A percentile compares a stretch with the other conserved stretches of the same genome.
Conservation (phyloP, 768 basidiomycete species). For the Amanita rubescens region DNA sequence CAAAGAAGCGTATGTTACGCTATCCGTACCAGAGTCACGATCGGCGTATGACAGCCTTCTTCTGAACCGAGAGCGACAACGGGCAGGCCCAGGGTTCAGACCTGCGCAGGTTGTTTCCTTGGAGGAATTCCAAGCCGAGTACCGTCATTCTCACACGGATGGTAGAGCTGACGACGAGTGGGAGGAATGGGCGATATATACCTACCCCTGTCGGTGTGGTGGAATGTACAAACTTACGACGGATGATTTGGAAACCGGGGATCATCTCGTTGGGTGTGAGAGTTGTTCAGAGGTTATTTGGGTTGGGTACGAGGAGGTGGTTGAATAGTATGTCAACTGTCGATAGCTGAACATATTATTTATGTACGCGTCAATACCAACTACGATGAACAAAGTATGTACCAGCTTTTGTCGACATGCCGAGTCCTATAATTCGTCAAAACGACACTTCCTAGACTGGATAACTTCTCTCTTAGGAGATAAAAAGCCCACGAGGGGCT, state of each 20-base stretch:
- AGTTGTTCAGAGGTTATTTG: slow-evolving; percentile 79
- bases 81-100: slow-evolving; percentile 29
- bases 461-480: slow-evolving; percentile 45
- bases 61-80: slow-evolving; percentile 5
- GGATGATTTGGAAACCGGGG: slow-evolving; percentile 57
- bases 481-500: slow-evolving; percentile 41
- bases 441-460: slow-evolving; percentile 65
- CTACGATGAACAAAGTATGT: too few relatives aligned
- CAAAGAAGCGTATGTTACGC: slow-evolving; percentile 59
- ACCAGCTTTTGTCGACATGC: slow-evolving; percentile 57
- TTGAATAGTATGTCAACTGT: too few relatives aligned
- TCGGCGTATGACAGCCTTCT: slow-evolving; percentile 39
- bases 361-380: too few relatives aligned
- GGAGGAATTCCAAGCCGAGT: slow-evolving; percentile 51
- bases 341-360: too few relatives aligned
- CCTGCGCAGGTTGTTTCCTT: slow-evolving; percentile 77
- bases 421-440: slow-evolving; percentile 43
- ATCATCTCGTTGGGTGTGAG: slow-evolving; percentile 64
- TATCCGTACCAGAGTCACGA: slow-evolving; percentile 45
- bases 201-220: slow-evolving; percentile 67
- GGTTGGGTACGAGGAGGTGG: slow-evolving; percentile 78
- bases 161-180: not conserved
- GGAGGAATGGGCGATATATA: slow-evolving; percentile 31
- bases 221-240: slow-evolving; percentile 53
- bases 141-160: slow-evolving; percentile 8